Evolutionary conservation across 495 filamentous ascomycete genomes (phyloP), one percentile per base, ranked within the genome.

Genomic region (Jackrogersella multiformis): DNA sequence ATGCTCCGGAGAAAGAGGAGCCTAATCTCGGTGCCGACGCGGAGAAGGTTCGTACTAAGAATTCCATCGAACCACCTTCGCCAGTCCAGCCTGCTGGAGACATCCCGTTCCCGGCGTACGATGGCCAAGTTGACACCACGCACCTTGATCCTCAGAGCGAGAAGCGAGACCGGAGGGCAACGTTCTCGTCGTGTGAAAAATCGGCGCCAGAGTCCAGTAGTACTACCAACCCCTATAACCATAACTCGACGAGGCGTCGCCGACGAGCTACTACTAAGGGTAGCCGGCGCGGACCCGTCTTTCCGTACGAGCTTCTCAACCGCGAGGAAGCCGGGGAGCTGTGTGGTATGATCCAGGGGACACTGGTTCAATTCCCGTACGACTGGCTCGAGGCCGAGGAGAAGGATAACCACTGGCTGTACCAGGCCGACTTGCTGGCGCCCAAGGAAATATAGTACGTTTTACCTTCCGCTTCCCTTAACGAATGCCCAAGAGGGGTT

Each of bases 371-470:
- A 54, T 99, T 94, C 82, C 95, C 95, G 13, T 95, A 97, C 74
- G 91, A 99, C 61, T 99, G 96, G 92, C 86, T 99, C 46, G 85
- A 86, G 54, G 89, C 88, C 68, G 96, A 97, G 78, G 95, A 97
- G 80, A 86, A 89, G 69, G 92, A 90, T 65, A 93, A 92, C 36
- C 97, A 97, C 74, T 99, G 96, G 96, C 86, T 98, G 46, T 98
- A 97, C 76, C 92, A 92, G 76, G 89, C 97, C 45, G 95, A 99
- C 76, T 90, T 95, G 73, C 87, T 99, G 74, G 96, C 95, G 66
- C 95, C 95, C 51, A 81, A 98, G 79, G 92, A 97, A 79, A 99
- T 99, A 61, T 99, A 98, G 94, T 97, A 86, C 87, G 93, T 86
- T 18, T 36, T 20, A 6, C 30, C 23, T 23, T 30, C 28, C n/a